Percentiles rank a stretch among this genome's conserved stretches.
These are phyloP conservation scores for Penicillium silybi DNA, from an alignment of 495 filamentous ascomycete genomes.

Conservation along the genomic window DNA sequence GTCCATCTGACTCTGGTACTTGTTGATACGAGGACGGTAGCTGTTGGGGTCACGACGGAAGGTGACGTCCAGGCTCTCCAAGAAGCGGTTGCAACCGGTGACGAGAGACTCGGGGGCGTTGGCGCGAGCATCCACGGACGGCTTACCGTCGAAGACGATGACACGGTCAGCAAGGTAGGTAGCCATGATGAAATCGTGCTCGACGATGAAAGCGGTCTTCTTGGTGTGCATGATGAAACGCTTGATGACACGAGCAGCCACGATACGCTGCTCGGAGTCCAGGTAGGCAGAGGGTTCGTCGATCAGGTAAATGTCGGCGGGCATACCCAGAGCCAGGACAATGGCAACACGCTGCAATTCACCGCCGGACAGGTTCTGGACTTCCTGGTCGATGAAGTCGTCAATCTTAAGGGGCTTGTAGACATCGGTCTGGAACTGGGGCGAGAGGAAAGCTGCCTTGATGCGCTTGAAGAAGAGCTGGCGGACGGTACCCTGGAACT, in stretches of 20 bases:
- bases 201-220: constrained; percentile 98
- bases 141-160: constrained; percentile 95
- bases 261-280: constrained; percentile 97
- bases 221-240: constrained; percentile 99
- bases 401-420: constrained; percentile 98
- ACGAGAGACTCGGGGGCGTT: constrained; percentile 88
- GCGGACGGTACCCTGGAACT: constrained; percentile 92
- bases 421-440: constrained; percentile 98
- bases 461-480: constrained; percentile 97
- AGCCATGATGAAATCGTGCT: constrained; percentile 99
- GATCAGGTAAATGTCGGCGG: constrained; percentile 98
- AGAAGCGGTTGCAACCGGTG: constrained; percentile 94
- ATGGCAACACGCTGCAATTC: constrained; percentile 98
- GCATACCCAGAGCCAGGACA: constrained; percentile 87
- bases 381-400: constrained; percentile 98
- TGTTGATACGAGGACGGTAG: constrained; percentile 97
- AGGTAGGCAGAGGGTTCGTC: constrained; percentile 94
- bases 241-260: constrained; percentile 96
- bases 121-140: constrained; percentile 80
- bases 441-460: constrained; percentile 90
- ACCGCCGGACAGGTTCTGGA: constrained; percentile 97
- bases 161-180: constrained; percentile 96
- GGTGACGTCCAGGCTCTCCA: constrained; percentile 93
- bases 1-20: constrained; percentile 88
- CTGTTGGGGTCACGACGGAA: constrained; percentile 97